Conservation (phyloP, 768 basidiomycete species). For the Lactifluus rugatus region DNA sequence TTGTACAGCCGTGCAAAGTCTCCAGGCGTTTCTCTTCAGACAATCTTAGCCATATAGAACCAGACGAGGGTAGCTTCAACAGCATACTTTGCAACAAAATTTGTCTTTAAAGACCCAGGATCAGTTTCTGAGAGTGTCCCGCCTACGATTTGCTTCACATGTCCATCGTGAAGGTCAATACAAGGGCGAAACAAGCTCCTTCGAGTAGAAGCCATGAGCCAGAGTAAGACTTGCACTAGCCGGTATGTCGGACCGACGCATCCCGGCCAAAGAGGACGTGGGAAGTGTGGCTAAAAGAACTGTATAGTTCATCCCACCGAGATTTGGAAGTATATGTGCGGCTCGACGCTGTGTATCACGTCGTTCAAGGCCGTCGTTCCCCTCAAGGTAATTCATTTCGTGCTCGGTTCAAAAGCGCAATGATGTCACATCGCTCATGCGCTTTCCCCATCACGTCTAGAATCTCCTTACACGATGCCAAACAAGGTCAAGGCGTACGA, state of each 20-base stretch:
- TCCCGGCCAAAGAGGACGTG: slow-evolving; percentile 17
- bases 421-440: background rate
- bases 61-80: background rate
- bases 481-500: slow-evolving; percentile 94
- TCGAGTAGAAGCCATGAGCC: slow-evolving; percentile 14
- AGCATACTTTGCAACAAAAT: slow-evolving; percentile 81
- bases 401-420: background rate
- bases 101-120: slow-evolving; percentile 61
- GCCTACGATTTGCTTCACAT: slow-evolving; percentile 98
- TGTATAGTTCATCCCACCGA: slow-evolving; percentile 27
- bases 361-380: slow-evolving; percentile 24
- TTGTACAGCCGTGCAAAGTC: slow-evolving; percentile 77
- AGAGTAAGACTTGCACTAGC: background rate
- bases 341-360: slow-evolving; percentile 24
- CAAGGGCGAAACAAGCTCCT: slow-evolving; percentile 74
- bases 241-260: background rate
- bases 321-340: slow-evolving; percentile 11
- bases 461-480: slow-evolving; percentile 50
- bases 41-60: slow-evolving; percentile 11
- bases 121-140: slow-evolving; percentile 72
- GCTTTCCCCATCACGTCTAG: background rate
- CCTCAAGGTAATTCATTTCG: slow-evolving; percentile 31
- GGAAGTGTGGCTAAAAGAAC: slow-evolving; percentile 37
- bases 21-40: slow-evolving; percentile 57
- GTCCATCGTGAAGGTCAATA: slow-evolving; percentile 91